Base-by-base conservation (phyloP, 495 filamentous ascomycete species). In the Penicillium riverlandense region DNA sequence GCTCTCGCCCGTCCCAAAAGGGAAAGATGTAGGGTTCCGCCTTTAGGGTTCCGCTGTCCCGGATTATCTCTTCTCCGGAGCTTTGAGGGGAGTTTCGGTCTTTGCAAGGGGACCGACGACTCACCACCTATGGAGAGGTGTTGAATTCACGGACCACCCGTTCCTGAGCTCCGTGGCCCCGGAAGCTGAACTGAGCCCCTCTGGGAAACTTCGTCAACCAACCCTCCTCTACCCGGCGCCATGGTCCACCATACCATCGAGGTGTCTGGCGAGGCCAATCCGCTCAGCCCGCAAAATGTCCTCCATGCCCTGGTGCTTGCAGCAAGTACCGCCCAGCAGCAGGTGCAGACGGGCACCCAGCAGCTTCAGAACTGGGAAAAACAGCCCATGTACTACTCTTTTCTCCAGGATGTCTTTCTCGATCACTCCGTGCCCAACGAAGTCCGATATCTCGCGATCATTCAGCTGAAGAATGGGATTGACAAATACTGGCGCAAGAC, bases 401-500 rank as follows among this genome's bases (percentile, higher is more conserved):
- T 80, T 33, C 72, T 98, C 40, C 90, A 96, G 84, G 78, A 83
- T 43, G 75, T 84, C 7, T 96, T 88, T 58, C 66, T 95, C 37
- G 85, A 96, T 63, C 79, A 80, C 35, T 75, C 75, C 6, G 68
- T 90, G 1, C 86, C 88, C 9, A 54, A 73, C 11, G 82, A 90
- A 52, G 75, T 88, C 35, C 84, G 92, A 40, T 87, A 92, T 59
- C 77, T 95, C n/a, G 81, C 89, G 12, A 81, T 96, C 40, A 96
- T 96, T 47, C 86, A 94, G 56, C 69, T 98, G 42, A 96, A 96
- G 60, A 95, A 96, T 61, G 92, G 88, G 22, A 87, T 96, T 55
- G 91, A 96, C 54, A 89, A 85, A 60, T 88, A 87, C 61, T 98
- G 92, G 92, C 77, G 92, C 34, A 84, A 80, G 54, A 82, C 78